Base-by-base conservation (phyloP, 2,329 filamentous ascomycete genomes). In the Trichoderma brevicompactum region DNA sequence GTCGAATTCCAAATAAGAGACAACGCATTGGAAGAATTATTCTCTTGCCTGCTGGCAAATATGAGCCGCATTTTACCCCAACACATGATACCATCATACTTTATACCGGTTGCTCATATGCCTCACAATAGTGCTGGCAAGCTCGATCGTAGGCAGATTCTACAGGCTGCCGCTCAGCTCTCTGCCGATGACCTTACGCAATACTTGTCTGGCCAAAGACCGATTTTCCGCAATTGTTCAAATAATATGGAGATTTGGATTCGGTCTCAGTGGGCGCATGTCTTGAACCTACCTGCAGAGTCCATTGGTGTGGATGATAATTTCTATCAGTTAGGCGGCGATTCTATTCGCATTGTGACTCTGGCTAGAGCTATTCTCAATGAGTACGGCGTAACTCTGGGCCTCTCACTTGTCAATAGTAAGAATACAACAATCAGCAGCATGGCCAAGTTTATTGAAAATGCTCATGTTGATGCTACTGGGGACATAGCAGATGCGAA, bases 261-360 rank as follows among this genome's bases (percentile, higher is more conserved):
- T 43, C 58, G 58, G 5, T 17, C 28, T 6, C 49, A 55, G 17
- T 66, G 64, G 64, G 56, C 64, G 7, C 13, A 34, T 10, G 46
- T 54, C 40, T n/a, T 66, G 2, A 54, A 58, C 43, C 13, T 69
- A 0, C 60, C 65, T 1, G 66, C 58, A 3, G 44, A 54, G 3
- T 66, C 61, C 10, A 69, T 71, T 13, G 61, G 67, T 17, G 54
- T 65, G 1, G 65, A 69, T 28, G 68, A 71, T 23, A 70, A 69
- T 46, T 71, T 71, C 54, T 69, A 68, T 44, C 50, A 64, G 5
- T 54, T 71, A 2, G 69, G 69, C 5, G 69, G 69, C 15, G 69
- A 71, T 34, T 71, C 69, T 3, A 70, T 71, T 60, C 65, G 65
- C 4, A 67, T 70, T 32, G 65, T 70, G 2, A 69, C 65, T 10